phyloP scores from a whole-genome alignment of 2,329 filamentous ascomycete species.

The Neurospora crassa region DNA sequence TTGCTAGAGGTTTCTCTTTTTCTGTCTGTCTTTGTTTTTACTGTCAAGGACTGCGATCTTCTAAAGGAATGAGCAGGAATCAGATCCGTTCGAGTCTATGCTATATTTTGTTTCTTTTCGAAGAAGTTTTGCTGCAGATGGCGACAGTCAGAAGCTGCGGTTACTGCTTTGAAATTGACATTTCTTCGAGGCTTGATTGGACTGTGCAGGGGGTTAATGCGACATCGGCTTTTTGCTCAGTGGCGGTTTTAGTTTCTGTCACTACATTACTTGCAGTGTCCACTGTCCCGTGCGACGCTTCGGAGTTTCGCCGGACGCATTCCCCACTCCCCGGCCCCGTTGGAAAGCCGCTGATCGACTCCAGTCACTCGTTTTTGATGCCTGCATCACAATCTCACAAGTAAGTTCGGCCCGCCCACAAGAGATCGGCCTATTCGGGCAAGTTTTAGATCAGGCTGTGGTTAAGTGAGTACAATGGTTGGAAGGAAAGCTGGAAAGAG shows the following conservation, averaged over 20 bases:
- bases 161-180: slow-evolving; percentile 16
- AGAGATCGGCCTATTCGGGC: too few relatives aligned
- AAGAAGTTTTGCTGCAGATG: slow-evolving; percentile 9
- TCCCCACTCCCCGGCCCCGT: neutral
- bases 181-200: neutral
- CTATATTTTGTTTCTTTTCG: neutral
- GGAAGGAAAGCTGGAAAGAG: too few relatives aligned
- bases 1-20: neutral
- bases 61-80: neutral
- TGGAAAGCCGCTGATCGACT: neutral
- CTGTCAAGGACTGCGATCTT: neutral
- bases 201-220: slow-evolving; percentile 6
- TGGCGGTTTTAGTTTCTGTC: slow-evolving; percentile 12
- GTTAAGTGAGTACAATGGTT: too few relatives aligned
- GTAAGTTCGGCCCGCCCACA: too few relatives aligned
- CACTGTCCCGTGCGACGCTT: neutral
- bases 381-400: too few relatives aligned
- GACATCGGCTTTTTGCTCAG: slow-evolving; percentile 14
- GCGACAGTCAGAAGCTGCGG: slow-evolving; percentile 4
- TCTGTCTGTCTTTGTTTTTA: neutral
- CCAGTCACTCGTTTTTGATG: neutral
- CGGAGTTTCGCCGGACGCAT: neutral
- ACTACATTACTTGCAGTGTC: neutral
- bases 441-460: too few relatives aligned
- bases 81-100: neutral